Evolutionary conservation across 139 green algal species (phyloP).

Genomic region (Limnomonas spitsbergensis): DNA sequence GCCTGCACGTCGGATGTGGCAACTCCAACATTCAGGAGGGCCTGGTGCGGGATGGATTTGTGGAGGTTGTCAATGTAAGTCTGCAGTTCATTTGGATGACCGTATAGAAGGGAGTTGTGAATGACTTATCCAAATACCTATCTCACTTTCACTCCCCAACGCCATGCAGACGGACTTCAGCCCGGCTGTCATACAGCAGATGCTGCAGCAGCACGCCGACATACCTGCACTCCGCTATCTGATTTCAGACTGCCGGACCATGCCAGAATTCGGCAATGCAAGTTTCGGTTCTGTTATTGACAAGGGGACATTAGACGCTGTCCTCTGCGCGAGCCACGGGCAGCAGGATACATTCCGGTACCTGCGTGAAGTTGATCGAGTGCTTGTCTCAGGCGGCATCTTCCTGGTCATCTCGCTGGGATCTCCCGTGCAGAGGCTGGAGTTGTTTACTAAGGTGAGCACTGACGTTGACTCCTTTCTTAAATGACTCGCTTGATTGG

Average conservation of each 20-base stretch:
- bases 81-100: background rate
- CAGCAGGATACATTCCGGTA: background rate
- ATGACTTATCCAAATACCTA: too few relatives aligned
- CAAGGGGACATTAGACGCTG: background rate
- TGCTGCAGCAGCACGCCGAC: conserved; percentile 24
- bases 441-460: background rate
- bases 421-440: background rate
- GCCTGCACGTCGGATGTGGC: conserved; percentile 42
- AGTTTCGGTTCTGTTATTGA: background rate
- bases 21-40: conserved; percentile 46
- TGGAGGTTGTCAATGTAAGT: conserved; percentile 38
- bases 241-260: conserved; percentile 21
- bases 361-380: background rate
- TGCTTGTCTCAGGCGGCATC: background rate
- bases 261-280: background rate
- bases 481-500: background rate
- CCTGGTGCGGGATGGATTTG: conserved; percentile 33
- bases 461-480: background rate
- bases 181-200: conserved; percentile 28
- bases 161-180: conserved; percentile 46
- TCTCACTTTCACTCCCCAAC: too few relatives aligned
- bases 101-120: too few relatives aligned
- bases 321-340: background rate
- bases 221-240: conserved; percentile 22
- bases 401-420: background rate